Percentiles rank a stretch among this genome's conserved stretches.
Conservation (phyloP, 2,329 filamentous ascomycete genomes). For the Ilyonectria mors-panacis region DNA sequence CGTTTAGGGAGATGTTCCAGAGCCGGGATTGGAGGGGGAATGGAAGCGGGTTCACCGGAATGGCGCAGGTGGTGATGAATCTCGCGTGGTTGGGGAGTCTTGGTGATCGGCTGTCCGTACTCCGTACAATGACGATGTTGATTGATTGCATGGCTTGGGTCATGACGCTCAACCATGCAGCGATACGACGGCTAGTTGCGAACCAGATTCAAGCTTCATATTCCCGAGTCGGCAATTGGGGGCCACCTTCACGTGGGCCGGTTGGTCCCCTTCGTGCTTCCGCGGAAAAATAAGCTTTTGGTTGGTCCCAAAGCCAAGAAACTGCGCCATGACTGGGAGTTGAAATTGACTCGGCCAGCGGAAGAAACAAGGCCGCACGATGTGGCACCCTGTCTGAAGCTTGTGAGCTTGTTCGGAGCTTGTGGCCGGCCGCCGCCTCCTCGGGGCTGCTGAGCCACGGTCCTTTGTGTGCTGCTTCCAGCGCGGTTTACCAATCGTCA, state of each 20-base stretch:
- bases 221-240: not conserved
- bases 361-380: slow-evolving; percentile 20
- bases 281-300: slow-evolving; percentile 4
- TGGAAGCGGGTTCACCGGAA: not conserved
- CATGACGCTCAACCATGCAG: not conserved
- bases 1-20: not conserved
- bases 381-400: slow-evolving; percentile 18
- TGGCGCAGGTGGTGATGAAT: slow-evolving; percentile 18
- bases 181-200: not conserved
- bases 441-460: slow-evolving; percentile 18
- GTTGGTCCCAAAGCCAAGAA: not conserved
- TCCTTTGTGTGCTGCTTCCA: not conserved
- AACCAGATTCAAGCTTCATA: not conserved
- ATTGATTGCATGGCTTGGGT: not conserved
- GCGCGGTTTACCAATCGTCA: not conserved
- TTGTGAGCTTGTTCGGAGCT: slow-evolving; percentile 7
- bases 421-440: not conserved
- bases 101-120: not conserved
- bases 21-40: not conserved
- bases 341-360: slow-evolving; percentile 13
- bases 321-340: slow-evolving; percentile 3
- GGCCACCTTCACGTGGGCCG: not conserved
- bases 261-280: not conserved
- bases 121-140: slow-evolving; percentile 10
- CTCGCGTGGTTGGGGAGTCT: slow-evolving; percentile 16